Evolutionary conservation across 2,329 filamentous ascomycete genomes (phyloP).

Genomic region (Chalara sp.): DNA sequence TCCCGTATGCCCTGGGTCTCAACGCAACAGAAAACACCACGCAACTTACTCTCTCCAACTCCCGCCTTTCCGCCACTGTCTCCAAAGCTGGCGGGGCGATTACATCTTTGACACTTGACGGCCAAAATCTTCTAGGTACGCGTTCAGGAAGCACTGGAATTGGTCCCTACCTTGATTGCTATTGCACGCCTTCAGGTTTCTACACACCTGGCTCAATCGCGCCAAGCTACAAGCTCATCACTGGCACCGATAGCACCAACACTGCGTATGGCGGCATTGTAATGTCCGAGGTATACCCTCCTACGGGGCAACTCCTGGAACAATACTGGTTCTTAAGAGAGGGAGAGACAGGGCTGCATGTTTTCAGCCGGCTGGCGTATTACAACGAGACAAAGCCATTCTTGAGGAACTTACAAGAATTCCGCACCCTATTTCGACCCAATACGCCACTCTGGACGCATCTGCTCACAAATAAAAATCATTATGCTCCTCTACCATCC

Average conservation of each 20-base stretch:
- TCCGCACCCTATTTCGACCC: conserved; percentile 54
- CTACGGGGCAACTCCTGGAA: conserved; percentile 51
- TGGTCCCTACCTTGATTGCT: conserved; percentile 56
- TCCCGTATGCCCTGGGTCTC: conserved; percentile 1
- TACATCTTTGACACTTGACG: conserved; percentile 36
- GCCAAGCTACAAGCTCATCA: conserved; percentile 43
- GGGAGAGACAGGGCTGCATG: conserved; percentile 55
- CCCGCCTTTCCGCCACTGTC: conserved; percentile 36
- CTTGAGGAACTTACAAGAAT: conserved; percentile 51
- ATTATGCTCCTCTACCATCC: conserved; percentile 46
- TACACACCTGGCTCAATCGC: conserved; percentile 49
- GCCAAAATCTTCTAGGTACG: conserved; percentile 45
- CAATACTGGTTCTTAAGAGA: conserved; percentile 61
- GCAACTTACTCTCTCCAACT: conserved; percentile 35
- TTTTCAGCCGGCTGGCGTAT: conserved; percentile 53
- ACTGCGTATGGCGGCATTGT: conserved; percentile 50
- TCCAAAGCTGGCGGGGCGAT: conserved; percentile 36
- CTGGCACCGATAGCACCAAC: conserved; percentile 42
- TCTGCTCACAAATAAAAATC: conserved; percentile 47
- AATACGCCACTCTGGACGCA: conserved; percentile 56
- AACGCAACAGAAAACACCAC: conserved; percentile 25
- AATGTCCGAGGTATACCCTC: conserved; percentile 51
- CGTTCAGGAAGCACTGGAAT: conserved; percentile 38
- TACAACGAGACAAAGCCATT: conserved; percentile 49
- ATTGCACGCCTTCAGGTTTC: conserved; percentile 51